Evolutionary conservation across 768 basidiomycete species (phyloP).

Genomic region (Calocybe cyanea): DNA sequence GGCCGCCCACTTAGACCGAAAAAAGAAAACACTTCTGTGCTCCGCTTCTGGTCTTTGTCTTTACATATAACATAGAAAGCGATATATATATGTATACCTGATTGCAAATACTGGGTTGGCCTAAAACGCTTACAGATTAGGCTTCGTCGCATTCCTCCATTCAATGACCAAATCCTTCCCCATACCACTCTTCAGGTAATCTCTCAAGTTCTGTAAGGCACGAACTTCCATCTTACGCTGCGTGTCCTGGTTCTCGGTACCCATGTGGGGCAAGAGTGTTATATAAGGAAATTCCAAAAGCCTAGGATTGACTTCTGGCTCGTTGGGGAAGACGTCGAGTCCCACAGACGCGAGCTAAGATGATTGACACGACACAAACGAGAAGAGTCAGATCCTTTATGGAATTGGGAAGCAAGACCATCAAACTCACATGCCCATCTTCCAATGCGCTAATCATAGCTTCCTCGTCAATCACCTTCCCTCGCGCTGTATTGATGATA

Average conservation of each 20-base stretch:
- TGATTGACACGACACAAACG: background rate
- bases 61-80: too few relatives aligned
- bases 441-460: slow-evolving; percentile 84
- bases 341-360: slow-evolving; percentile 75
- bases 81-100: background rate
- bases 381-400: slow-evolving; percentile 6
- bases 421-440: slow-evolving; percentile 81
- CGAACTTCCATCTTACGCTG: slow-evolving; percentile 82
- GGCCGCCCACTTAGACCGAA: too few relatives aligned
- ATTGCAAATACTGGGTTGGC: background rate
- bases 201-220: slow-evolving; percentile 73
- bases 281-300: slow-evolving; percentile 80
- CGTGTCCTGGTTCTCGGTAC: slow-evolving; percentile 80
- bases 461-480: slow-evolving; percentile 84
- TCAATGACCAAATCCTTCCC: slow-evolving; percentile 72
- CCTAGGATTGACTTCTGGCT: slow-evolving; percentile 75
- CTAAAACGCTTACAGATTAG: slow-evolving; percentile 12
- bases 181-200: slow-evolving; percentile 60
- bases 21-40: too few relatives aligned
- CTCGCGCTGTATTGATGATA: slow-evolving; percentile 87
- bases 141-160: slow-evolving; percentile 21
- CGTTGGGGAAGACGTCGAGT: slow-evolving; percentile 83
- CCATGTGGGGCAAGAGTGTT: slow-evolving; percentile 89
- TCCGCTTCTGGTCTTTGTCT: too few relatives aligned
- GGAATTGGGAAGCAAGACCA: background rate